These are phyloP conservation scores for Hsuehochloa calcarea DNA, from an alignment of 176 grass and related monocot species.

Conservation along the genomic window DNA sequence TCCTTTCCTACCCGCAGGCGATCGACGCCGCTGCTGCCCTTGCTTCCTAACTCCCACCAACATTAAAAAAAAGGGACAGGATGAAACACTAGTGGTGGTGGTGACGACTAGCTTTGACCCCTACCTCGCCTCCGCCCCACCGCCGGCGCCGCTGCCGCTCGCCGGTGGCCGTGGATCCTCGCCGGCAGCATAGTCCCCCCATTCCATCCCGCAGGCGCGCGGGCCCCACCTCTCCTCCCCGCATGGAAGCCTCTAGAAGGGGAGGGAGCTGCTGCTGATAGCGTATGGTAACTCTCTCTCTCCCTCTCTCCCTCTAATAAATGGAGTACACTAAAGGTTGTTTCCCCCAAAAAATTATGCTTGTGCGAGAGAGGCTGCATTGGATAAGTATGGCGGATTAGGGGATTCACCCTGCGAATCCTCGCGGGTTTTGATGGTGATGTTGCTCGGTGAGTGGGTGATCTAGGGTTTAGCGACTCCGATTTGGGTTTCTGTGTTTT, in stretches of 20 bases:
- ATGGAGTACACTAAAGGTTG: neutral
- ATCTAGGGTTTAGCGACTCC: constrained; percentile 30
- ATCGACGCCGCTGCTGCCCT: neutral
- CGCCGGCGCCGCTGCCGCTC: neutral
- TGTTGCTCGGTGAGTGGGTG: constrained; percentile 11
- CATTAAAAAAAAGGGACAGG: neutral
- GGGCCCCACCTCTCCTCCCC: neutral
- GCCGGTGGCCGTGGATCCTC: neutral
- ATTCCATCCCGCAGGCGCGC: neutral
- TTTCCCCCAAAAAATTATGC: neutral
- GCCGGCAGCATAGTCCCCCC: neutral
- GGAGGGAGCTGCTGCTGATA: neutral
- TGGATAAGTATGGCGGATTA: neutral
- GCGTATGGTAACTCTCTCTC: neutral
- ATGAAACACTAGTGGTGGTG: neutral
- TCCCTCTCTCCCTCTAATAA: neutral
- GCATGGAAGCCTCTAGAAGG: constrained; percentile 6
- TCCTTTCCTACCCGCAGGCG: neutral
- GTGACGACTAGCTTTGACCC: neutral
- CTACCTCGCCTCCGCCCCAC: neutral
- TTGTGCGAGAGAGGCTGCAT: constrained; percentile 12
- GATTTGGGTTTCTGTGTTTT: neutral
- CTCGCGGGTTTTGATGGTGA: neutral
- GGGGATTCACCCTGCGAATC: neutral
- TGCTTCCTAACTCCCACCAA: neutral